Percentiles rank a stretch among this genome's conserved stretches.
phyloP scores from a whole-genome alignment of 1,284 basidiomycete genomes.

The Phylloboletellus chloephorus region DNA sequence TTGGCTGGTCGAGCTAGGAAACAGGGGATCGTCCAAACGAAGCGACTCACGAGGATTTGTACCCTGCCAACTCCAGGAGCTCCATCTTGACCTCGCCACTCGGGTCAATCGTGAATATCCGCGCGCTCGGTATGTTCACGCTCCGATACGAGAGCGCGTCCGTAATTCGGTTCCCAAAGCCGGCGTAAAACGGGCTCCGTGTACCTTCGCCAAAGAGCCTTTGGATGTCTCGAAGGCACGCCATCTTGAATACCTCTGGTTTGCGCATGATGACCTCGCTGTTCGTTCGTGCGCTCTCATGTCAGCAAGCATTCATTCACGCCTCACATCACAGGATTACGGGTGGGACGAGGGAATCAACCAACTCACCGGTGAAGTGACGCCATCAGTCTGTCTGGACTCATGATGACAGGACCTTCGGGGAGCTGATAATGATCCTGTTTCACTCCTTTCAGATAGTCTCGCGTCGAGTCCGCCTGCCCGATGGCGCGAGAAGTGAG shows the following conservation, averaged over 20 bases:
- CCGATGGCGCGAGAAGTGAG: constrained; percentile 97
- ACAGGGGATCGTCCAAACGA: not conserved
- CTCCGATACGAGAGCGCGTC: constrained; percentile 96
- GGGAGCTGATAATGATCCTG: constrained; percentile 95
- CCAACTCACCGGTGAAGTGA: constrained; percentile 80
- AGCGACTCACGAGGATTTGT: constrained; percentile 82
- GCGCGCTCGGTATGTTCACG: constrained; percentile 89
- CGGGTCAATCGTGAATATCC: constrained; percentile 98
- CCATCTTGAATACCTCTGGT: constrained; percentile 99
- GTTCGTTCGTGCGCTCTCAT: not conserved
- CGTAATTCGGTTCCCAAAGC: constrained; percentile 98
- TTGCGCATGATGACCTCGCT: constrained; percentile 99
- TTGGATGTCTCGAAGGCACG: constrained; percentile 94
- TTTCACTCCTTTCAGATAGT: constrained; percentile 92
- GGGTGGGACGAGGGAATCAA: not conserved
- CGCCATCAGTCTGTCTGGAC: constrained; percentile 92
- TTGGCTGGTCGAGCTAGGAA: too few species aligned
- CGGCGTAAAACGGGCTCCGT: constrained; percentile 88
- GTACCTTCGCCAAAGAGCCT: constrained; percentile 77
- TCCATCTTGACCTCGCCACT: constrained; percentile 97
- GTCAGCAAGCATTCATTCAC: constrained; percentile 2
- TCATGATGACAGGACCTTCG: constrained; percentile 99
- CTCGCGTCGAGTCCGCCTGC: constrained; percentile 94
- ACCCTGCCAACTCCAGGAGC: constrained; percentile 89
- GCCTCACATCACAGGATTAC: not conserved